Evolutionary conservation across 208 protist species (phyloP).

Genomic region (Acanthamoeba polyphaga): DNA sequence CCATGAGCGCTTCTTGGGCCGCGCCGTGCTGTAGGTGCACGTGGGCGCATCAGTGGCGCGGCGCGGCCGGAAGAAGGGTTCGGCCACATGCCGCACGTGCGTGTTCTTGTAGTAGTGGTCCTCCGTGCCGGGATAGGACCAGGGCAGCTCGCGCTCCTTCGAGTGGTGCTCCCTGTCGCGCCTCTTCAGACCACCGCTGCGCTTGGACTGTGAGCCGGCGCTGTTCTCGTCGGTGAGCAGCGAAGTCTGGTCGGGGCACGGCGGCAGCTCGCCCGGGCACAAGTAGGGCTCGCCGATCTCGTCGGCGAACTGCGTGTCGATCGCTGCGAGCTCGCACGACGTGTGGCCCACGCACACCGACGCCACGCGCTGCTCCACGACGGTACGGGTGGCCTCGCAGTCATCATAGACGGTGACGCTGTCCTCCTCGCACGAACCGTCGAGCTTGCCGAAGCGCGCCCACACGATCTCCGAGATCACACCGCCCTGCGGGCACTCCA

Average conservation of each 20-base stretch:
- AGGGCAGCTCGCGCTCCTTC: neutral
- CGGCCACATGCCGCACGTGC: neutral
- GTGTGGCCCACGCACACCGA: slow-evolving; percentile 50
- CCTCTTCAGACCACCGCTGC: neutral
- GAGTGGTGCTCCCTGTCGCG: slow-evolving; percentile 2
- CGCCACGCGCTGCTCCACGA: neutral
- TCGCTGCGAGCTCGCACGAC: slow-evolving; percentile 2
- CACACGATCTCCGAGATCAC: neutral
- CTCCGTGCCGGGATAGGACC: slow-evolving; percentile 5
- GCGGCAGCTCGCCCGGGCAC: slow-evolving; percentile 50
- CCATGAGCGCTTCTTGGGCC: slow-evolving; percentile 28
- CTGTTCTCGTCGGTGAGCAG: too few relatives aligned
- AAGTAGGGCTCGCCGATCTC: slow-evolving; percentile 68
- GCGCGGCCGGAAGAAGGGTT: slow-evolving; percentile 9
- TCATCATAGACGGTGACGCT: neutral
- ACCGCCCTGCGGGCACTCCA: slow-evolving; percentile 47
- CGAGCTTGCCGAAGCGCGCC: slow-evolving; percentile 51
- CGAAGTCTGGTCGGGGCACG: slow-evolving; percentile 22
- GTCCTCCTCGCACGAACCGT: slow-evolving; percentile 42
- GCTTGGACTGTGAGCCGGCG: neutral
- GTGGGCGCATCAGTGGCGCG: neutral
- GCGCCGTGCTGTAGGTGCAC: neutral
- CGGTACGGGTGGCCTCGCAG: neutral
- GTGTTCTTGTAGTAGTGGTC: neutral
- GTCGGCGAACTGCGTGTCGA: slow-evolving; percentile 24